A percentile compares a stretch with the other conserved stretches of the same genome.
Conservation (phyloP, 2,329 filamentous ascomycete genomes). For the Endoconidiophora polonica region DNA sequence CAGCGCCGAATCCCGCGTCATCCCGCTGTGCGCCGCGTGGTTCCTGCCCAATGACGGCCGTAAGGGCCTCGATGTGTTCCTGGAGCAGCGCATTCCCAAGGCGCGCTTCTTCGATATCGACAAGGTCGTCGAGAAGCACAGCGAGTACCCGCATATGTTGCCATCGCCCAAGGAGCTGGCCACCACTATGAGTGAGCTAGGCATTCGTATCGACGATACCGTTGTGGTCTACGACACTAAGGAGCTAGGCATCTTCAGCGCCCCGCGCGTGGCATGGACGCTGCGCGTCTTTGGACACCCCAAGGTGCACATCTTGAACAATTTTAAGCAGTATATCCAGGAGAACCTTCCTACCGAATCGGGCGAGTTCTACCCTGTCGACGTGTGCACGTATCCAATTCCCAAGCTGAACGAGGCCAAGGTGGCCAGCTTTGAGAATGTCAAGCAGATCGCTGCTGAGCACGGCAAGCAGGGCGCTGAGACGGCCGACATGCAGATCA, state of each 20-base stretch:
- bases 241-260: constrained; percentile 85
- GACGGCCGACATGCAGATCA: constrained; percentile 65
- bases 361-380: constrained; percentile 53
- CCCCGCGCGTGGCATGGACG: constrained; percentile 88
- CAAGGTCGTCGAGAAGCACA: constrained; percentile 71
- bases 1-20: constrained; percentile 64
- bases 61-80: constrained; percentile 65
- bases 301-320: constrained; percentile 81
- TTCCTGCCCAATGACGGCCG: constrained; percentile 87
- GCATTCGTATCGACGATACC: constrained; percentile 72
- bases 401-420: constrained; percentile 42
- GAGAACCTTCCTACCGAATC: constrained; percentile 67
- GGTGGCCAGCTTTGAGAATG: constrained; percentile 67
- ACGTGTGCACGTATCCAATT: constrained; percentile 48
- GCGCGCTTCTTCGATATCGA: constrained; percentile 95
- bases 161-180: constrained; percentile 68
- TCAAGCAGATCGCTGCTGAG: constrained; percentile 60
- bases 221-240: constrained; percentile 89
- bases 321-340: constrained; percentile 87
- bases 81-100: constrained; percentile 67
- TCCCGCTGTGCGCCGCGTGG: constrained; percentile 87
- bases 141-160: constrained; percentile 92
- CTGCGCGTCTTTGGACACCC: constrained; percentile 77
- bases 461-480: constrained; percentile 69
- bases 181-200: constrained; percentile 72